phyloP scores from a whole-genome alignment of 1,284 basidiomycete species.

The Gymnopus androsaceus region DNA sequence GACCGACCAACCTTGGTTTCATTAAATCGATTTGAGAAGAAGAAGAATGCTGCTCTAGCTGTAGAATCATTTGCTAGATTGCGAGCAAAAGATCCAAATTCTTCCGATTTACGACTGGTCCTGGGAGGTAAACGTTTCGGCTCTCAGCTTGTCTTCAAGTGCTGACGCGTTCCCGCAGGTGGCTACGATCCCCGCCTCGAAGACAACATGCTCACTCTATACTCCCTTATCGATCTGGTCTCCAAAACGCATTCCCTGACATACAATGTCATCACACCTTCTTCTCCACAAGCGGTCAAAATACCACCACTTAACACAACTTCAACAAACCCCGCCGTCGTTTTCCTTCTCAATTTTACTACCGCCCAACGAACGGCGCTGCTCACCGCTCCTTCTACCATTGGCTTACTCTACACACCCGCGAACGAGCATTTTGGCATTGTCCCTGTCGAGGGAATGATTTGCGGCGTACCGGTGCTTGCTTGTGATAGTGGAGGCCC shows the following conservation, averaged over 20 bases:
- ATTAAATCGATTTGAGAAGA: slow-evolving; percentile 93
- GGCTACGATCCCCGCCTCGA: slow-evolving; percentile 59
- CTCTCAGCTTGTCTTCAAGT: not conserved
- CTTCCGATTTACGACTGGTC: slow-evolving; percentile 58
- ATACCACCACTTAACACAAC: slow-evolving; percentile 41
- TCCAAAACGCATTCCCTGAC: slow-evolving; percentile 46
- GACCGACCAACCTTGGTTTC: slow-evolving; percentile 80
- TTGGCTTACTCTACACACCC: slow-evolving; percentile 89
- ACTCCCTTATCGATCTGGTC: slow-evolving; percentile 57
- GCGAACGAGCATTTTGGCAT: slow-evolving; percentile 97
- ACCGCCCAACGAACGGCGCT: slow-evolving; percentile 78
- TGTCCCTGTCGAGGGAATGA: slow-evolving; percentile 94
- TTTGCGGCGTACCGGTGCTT: slow-evolving; percentile 86
- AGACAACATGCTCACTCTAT: slow-evolving; percentile 57
- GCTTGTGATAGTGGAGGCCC: slow-evolving; percentile 92
- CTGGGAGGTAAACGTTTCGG: slow-evolving; percentile 62
- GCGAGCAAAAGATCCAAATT: slow-evolving; percentile 20
- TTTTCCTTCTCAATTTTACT: slow-evolving; percentile 88
- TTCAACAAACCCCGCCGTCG: slow-evolving; percentile 54
- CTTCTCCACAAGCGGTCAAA: slow-evolving; percentile 24
- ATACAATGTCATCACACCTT: slow-evolving; percentile 54
- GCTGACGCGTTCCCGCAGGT: slow-evolving; percentile 32
- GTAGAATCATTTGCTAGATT: slow-evolving; percentile 75
- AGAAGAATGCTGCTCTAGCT: slow-evolving; percentile 89
- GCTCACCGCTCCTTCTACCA: slow-evolving; percentile 64